Percentiles rank a stretch among this genome's conserved stretches.
phyloP scores from a whole-genome alignment of 768 basidiomycete genomes.

The Candolleomyces aberdarensis region DNA sequence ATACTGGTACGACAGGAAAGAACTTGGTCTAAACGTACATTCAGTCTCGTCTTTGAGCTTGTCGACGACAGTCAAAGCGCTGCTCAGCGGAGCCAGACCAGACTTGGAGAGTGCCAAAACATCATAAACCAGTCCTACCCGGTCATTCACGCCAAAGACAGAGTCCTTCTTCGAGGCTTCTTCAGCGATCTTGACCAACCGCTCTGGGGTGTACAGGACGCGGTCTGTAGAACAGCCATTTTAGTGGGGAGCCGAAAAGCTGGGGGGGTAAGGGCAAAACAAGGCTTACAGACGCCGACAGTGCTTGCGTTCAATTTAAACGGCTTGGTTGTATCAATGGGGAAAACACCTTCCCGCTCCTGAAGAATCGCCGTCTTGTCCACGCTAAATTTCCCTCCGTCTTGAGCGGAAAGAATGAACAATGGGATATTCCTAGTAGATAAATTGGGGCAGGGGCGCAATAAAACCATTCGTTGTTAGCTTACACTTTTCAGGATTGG shows the following conservation, averaged over 20 bases:
- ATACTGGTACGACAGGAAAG: neutral
- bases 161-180: constrained; percentile 70
- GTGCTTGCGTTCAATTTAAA: constrained; percentile 94
- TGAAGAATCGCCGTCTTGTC: constrained; percentile 64
- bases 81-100: constrained; percentile 74
- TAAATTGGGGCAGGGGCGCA: neutral
- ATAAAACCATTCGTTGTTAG: constrained; percentile 4
- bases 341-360: constrained; percentile 63
- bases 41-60: constrained; percentile 73
- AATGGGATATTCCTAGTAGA: constrained; percentile 74
- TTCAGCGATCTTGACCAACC: constrained; percentile 71
- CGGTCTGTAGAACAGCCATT: constrained; percentile 49
- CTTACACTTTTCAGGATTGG: too few relatives aligned
- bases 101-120: constrained; percentile 77
- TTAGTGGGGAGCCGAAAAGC: neutral
- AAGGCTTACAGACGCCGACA: constrained; percentile 76
- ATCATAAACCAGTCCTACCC: constrained; percentile 87
- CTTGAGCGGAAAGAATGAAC: constrained; percentile 60
- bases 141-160: constrained; percentile 77
- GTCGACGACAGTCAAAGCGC: constrained; percentile 69
- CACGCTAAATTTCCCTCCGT: constrained; percentile 52
- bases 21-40: constrained; percentile 41
- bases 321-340: constrained; percentile 68
- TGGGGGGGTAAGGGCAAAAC: neutral
- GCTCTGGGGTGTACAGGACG: constrained; percentile 80